A percentile compares a stretch with the other conserved stretches of the same genome.
Conservation (phyloP, 495 filamentous ascomycete genomes). For the Lepidopterella palustris region DNA sequence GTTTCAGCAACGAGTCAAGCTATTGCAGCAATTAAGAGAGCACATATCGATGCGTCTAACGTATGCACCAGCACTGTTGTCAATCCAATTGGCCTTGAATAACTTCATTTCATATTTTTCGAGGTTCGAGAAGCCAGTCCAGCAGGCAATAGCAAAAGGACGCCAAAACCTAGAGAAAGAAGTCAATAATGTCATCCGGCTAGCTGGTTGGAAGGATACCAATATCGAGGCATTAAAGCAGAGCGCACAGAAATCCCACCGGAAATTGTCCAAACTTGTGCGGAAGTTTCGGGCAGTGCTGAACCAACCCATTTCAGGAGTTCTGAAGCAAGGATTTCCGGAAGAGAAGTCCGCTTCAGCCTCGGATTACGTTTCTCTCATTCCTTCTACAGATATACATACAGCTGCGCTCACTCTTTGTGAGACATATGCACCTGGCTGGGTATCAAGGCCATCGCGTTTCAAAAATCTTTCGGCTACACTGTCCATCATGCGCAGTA, state of each 20-base stretch:
- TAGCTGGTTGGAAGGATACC: conserved; percentile 94
- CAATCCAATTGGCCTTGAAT: conserved; percentile 53
- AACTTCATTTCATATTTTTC: conserved; percentile 72
- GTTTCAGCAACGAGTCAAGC: conserved; percentile 60
- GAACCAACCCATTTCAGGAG: conserved; percentile 57
- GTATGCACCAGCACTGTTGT: conserved; percentile 48
- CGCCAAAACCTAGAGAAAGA: conserved; percentile 68
- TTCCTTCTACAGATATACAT: conserved; percentile 10
- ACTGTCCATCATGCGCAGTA: conserved; percentile 53
- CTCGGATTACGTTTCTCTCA: neutral
- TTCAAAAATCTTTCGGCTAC: conserved; percentile 64
- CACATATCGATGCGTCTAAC: conserved; percentile 53
- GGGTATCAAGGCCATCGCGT: conserved; percentile 57
- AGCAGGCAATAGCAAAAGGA: conserved; percentile 55
- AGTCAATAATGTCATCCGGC: conserved; percentile 76
- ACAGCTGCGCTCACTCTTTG: conserved; percentile 2
- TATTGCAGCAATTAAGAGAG: conserved; percentile 64
- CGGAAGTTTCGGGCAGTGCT: conserved; percentile 76
- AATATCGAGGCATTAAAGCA: conserved; percentile 84
- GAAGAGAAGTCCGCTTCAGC: conserved; percentile 32
- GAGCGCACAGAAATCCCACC: conserved; percentile 81
- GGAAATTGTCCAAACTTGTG: conserved; percentile 85
- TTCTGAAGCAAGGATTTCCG: conserved; percentile 61
- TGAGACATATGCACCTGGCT: conserved; percentile 41
- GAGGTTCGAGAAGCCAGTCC: conserved; percentile 58